Percentiles rank a stretch among this genome's conserved stretches.
Evolutionary conservation across 495 filamentous ascomycete genomes (phyloP).

Genomic region (Tirmania nivea): DNA sequence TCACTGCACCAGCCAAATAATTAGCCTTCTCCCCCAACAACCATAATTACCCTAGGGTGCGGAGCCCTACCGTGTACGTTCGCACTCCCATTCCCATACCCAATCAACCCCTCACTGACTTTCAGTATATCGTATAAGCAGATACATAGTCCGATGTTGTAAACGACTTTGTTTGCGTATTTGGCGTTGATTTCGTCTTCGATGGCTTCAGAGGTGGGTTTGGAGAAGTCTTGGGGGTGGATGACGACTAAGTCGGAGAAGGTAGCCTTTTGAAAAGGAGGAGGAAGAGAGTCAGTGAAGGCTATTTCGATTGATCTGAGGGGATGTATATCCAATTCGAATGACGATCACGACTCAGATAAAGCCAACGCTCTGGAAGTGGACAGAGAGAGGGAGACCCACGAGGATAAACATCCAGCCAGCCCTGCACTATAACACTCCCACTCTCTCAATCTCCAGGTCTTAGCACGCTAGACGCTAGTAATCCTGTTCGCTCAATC

Average conservation of each 20-base stretch:
- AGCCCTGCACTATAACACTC: too few relatives aligned
- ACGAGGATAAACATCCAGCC: too few relatives aligned
- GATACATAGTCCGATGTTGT: constrained; percentile 73
- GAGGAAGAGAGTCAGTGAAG: background rate
- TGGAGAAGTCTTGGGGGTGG: constrained; percentile 61
- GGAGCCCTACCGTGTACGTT: constrained; percentile 58
- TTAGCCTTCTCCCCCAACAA: constrained; percentile 1
- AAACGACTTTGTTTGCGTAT: constrained; percentile 68
- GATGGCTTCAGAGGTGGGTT: constrained; percentile 52
- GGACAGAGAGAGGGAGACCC: too few relatives aligned
- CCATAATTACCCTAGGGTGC: background rate
- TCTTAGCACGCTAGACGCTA: too few relatives aligned
- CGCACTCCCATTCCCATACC: constrained; percentile 68
- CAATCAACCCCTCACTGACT: constrained; percentile 77
- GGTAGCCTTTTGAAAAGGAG: constrained; percentile 29
- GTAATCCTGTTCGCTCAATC: too few relatives aligned
- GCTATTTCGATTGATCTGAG: background rate
- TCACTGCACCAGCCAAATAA: constrained; percentile 31
- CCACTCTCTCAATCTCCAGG: too few relatives aligned
- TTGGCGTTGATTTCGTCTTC: constrained; percentile 91
- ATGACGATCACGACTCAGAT: too few relatives aligned
- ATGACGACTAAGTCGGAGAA: constrained; percentile 86
- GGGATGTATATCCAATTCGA: too few relatives aligned
- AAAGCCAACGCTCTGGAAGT: too few relatives aligned
- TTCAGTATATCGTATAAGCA: constrained; percentile 70